These are phyloP conservation scores for Ceratobasidium sp. DNA, from an alignment of 1,284 basidiomycete genomes.

Conservation along the genomic window DNA sequence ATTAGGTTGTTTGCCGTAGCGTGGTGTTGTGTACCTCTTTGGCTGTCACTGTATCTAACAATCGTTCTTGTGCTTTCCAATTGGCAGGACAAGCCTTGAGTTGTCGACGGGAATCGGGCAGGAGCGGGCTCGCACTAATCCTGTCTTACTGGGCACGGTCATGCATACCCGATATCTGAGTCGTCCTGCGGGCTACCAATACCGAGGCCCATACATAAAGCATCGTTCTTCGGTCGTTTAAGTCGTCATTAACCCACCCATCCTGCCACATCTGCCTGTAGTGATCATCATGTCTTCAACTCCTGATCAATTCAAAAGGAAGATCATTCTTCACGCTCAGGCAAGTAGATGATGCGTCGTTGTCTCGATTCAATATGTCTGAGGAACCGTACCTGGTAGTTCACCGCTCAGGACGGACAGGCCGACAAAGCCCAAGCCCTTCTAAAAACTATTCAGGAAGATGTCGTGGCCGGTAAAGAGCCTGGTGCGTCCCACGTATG, in stretches of 20 bases:
- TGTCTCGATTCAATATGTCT: too few relatives aligned
- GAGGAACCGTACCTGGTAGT: too few relatives aligned
- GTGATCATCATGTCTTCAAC: background rate
- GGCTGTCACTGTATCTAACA: conserved; percentile 25
- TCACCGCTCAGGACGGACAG: conserved; percentile 15
- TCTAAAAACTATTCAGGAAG: background rate
- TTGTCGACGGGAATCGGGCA: background rate
- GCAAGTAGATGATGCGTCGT: background rate
- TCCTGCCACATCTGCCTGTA: background rate
- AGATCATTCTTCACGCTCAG: conserved; percentile 17
- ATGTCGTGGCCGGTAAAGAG: background rate
- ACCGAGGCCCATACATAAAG: too few relatives aligned
- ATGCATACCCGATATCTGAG: background rate
- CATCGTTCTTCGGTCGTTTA: background rate
- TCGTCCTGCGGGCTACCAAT: background rate
- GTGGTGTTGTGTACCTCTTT: background rate
- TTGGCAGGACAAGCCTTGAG: background rate
- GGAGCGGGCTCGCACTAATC: background rate
- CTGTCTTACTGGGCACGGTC: background rate
- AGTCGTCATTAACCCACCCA: background rate
- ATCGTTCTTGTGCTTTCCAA: background rate
- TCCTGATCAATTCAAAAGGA: conserved; percentile 18
- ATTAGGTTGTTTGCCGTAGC: background rate
- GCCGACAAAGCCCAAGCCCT: background rate
- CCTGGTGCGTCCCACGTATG: conserved; percentile 6